Evolutionary conservation across 495 filamentous ascomycete species (phyloP).

Genomic region (Tuber indicum): DNA sequence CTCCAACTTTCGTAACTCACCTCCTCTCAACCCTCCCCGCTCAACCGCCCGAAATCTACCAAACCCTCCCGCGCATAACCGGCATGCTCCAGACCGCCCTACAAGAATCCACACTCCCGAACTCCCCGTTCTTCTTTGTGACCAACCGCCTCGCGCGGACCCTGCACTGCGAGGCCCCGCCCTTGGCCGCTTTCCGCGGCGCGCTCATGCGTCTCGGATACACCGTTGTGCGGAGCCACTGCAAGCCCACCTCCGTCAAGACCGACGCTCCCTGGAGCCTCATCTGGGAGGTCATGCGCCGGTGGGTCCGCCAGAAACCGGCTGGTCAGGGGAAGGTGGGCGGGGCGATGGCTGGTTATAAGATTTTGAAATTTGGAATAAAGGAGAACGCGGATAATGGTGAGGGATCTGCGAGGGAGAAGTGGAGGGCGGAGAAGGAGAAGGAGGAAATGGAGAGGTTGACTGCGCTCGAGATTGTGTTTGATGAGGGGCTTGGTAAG

Average conservation of each 20-base stretch:
- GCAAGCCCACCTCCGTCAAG: constrained; percentile 78
- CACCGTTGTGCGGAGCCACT: constrained; percentile 71
- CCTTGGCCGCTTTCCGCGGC: constrained; percentile 65
- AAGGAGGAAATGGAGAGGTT: constrained; percentile 48
- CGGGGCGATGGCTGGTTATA: constrained; percentile 60
- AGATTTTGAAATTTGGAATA: constrained; percentile 51
- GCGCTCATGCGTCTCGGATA: constrained; percentile 76
- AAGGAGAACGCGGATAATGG: constrained; percentile 49
- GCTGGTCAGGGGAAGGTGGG: constrained; percentile 64
- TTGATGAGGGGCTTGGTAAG: constrained; percentile 72
- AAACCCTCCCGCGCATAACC: constrained; percentile 70
- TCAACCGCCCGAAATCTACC: constrained; percentile 59
- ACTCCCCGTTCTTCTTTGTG: constrained; percentile 75
- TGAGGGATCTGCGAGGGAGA: constrained; percentile 51
- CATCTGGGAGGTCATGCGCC: constrained; percentile 88
- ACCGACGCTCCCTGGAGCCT: constrained; percentile 79
- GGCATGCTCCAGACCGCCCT: constrained; percentile 86
- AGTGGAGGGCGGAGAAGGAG: constrained; percentile 55
- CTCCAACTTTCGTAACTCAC: constrained; percentile 65
- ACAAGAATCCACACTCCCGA: constrained; percentile 54
- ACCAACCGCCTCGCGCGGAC: constrained; percentile 63
- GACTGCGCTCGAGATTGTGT: constrained; percentile 59
- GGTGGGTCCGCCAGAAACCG: constrained; percentile 54
- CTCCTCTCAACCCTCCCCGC: constrained; percentile 63
- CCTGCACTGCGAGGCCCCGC: constrained; percentile 68